phyloP scores from a whole-genome alignment of 306 rosid species.

The Cucumis hystrix region DNA sequence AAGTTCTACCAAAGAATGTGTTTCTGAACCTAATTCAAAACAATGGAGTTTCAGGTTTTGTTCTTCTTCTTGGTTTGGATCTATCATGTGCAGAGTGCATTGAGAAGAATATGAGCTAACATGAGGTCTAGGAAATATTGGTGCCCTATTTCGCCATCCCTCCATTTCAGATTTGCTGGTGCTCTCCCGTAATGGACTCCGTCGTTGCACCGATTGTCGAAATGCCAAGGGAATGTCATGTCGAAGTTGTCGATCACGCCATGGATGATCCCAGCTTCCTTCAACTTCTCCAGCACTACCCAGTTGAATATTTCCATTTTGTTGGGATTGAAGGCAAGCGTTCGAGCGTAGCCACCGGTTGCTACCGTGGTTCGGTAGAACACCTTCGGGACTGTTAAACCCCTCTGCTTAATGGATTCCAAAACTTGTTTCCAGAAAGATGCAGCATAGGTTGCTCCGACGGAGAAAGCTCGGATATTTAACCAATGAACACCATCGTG shows the following conservation, averaged over 20 bases:
- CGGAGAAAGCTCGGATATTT: constrained; percentile 48
- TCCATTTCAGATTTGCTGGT: constrained; percentile 67
- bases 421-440: constrained; percentile 60
- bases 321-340: constrained; percentile 61
- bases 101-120: constrained; percentile 75
- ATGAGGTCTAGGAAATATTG: constrained; percentile 82
- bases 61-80: background rate
- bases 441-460: constrained; percentile 60
- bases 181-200: constrained; percentile 89
- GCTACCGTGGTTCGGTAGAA: constrained; percentile 69
- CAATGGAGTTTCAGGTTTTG: background rate
- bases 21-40: background rate
- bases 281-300: constrained; percentile 53
- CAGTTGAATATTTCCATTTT: constrained; percentile 81
- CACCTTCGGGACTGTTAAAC: constrained; percentile 45
- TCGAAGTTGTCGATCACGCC: constrained; percentile 83
- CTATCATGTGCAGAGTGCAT: constrained; percentile 43
- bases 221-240: constrained; percentile 90
- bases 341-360: constrained; percentile 73
- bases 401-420: constrained; percentile 43
- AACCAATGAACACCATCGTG: constrained; percentile 67
- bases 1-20: background rate
- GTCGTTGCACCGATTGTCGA: constrained; percentile 65
- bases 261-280: constrained; percentile 36
- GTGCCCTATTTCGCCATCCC: constrained; percentile 79